Conservation (phyloP, 192 early-diverging fungal species). For the Podila minutissima region DNA sequence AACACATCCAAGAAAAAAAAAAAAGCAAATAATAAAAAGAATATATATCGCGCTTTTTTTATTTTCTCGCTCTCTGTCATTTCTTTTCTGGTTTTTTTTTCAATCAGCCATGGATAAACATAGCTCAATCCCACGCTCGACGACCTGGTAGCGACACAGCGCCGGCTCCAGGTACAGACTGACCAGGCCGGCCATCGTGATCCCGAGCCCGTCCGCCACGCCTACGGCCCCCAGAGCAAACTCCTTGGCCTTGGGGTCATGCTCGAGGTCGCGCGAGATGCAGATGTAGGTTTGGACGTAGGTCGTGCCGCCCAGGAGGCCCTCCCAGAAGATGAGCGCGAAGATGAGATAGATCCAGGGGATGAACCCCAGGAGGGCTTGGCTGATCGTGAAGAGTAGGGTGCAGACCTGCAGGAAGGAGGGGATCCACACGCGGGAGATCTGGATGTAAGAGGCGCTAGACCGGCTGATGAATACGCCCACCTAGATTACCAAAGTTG, state of each 20-base stretch:
- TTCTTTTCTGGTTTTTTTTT: neutral
- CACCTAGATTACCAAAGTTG: neutral
- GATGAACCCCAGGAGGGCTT: constrained; percentile 35
- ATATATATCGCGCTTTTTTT: neutral
- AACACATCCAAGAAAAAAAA: neutral
- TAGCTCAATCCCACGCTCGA: constrained; percentile 26
- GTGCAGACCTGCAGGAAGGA: constrained; percentile 41
- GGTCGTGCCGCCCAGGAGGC: constrained; percentile 53
- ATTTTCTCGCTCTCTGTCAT: neutral
- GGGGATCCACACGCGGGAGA: constrained; percentile 51
- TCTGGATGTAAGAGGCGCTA: constrained; percentile 36
- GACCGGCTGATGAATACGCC: constrained; percentile 57
- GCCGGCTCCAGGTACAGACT: constrained; percentile 53
- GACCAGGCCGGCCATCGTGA: constrained; percentile 46
- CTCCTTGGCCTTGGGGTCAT: constrained; percentile 49
- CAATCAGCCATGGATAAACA: constrained; percentile 40
- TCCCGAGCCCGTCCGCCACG: constrained; percentile 52
- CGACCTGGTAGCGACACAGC: constrained; percentile 42
- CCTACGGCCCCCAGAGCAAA: constrained; percentile 54
- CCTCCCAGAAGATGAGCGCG: constrained; percentile 53
- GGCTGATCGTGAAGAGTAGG: constrained; percentile 23
- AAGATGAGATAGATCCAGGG: constrained; percentile 53
- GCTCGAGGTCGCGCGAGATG: constrained; percentile 38
- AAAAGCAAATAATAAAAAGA: neutral
- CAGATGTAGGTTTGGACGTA: constrained; percentile 55